Conservation (phyloP, 352 stramenopile species). For the Globisporangium canariense region DNA sequence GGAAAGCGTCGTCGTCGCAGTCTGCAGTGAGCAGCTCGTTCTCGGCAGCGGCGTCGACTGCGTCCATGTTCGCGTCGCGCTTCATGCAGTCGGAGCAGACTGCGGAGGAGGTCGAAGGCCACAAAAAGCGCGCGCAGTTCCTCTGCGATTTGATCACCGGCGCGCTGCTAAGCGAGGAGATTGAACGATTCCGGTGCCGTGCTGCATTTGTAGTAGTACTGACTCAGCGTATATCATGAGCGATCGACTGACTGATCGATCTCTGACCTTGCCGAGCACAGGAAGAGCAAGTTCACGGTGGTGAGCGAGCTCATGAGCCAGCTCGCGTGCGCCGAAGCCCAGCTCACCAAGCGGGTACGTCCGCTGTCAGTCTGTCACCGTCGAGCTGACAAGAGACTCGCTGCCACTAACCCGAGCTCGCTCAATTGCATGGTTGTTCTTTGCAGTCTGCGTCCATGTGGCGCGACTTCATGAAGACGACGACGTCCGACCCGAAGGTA, state of each 20-base stretch:
- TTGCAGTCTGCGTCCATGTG: constrained; percentile 38
- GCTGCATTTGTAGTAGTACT: background rate
- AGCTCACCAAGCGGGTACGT: constrained; percentile 50
- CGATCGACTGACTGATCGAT: background rate
- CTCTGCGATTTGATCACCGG: constrained; percentile 44
- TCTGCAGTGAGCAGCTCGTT: constrained; percentile 23
- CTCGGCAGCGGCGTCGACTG: constrained; percentile 22
- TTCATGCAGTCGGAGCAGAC: constrained; percentile 39
- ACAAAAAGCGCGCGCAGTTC: constrained; percentile 38
- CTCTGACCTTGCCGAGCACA: constrained; percentile 6
- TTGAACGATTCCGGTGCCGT: constrained; percentile 47
- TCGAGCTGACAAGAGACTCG: background rate
- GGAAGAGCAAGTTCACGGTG: constrained; percentile 31
- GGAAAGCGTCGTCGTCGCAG: constrained; percentile 17
- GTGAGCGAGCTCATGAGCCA: constrained; percentile 52
- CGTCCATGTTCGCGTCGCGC: constrained; percentile 37
- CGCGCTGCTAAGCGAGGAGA: constrained; percentile 61
- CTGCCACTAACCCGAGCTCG: background rate
- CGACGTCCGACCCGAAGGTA: constrained; percentile 31
- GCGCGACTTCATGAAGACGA: constrained; percentile 48
- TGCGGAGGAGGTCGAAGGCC: constrained; percentile 31
- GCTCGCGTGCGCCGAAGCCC: constrained; percentile 54
- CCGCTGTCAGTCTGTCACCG: background rate
- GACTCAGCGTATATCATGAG: background rate
- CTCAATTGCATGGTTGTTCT: background rate